phyloP scores from a whole-genome alignment of 331 rosid genomes.

The Spiraea crenata region DNA sequence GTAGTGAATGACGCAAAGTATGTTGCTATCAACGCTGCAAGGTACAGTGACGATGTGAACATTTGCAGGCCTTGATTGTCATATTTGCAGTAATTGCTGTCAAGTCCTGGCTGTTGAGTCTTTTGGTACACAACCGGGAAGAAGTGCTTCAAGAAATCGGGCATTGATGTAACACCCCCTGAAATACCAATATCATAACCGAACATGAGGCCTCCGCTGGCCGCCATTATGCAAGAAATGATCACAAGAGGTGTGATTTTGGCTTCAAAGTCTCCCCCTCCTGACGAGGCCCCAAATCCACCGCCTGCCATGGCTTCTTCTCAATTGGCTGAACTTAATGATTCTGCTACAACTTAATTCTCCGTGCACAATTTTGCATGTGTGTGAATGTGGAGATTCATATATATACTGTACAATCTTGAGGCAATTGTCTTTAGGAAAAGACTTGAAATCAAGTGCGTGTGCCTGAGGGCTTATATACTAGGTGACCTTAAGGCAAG shows the following conservation, averaged over 20 bases:
- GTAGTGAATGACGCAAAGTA: slow-evolving; percentile 45
- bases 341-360: not conserved
- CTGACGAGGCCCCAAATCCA: slow-evolving; percentile 7
- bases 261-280: slow-evolving; percentile 10
- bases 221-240: slow-evolving; percentile 28
- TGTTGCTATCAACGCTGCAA: slow-evolving; percentile 64
- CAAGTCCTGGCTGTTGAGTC: slow-evolving; percentile 12
- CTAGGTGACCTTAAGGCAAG: not conserved
- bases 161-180: slow-evolving; percentile 75
- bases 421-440: not conserved
- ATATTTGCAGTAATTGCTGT: slow-evolving; percentile 79
- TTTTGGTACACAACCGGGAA: slow-evolving; percentile 45
- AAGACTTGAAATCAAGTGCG: not conserved
- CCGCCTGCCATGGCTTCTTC: slow-evolving; percentile 7
- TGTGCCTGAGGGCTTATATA: not conserved
- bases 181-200: slow-evolving; percentile 38
- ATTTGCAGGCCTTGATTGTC: slow-evolving; percentile 54
- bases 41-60: slow-evolving; percentile 82
- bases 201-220: slow-evolving; percentile 35
- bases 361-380: not conserved
- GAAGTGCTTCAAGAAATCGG: slow-evolving; percentile 39
- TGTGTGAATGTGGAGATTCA: not conserved
- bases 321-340: not conserved
- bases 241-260: slow-evolving; percentile 30
- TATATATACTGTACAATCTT: not conserved